phyloP scores from a whole-genome alignment of 2,329 filamentous ascomycete genomes.

The Penicillium concentricum region DNA sequence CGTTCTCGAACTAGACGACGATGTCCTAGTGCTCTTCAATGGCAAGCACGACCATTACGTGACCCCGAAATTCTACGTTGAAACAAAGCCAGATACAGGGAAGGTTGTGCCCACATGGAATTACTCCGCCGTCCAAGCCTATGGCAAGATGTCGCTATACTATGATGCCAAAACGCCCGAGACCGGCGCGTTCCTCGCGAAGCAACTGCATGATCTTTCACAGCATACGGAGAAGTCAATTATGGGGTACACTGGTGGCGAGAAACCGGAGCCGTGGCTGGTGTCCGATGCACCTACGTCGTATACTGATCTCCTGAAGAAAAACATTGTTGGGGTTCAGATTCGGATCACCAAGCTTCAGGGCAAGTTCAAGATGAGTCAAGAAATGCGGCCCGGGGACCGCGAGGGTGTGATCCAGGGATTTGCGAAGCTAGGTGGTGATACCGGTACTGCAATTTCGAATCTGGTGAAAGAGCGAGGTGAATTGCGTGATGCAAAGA shows the following conservation, averaged over 20 bases:
- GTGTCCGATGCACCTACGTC: constrained; percentile 58
- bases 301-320: constrained; percentile 58
- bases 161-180: constrained; percentile 49
- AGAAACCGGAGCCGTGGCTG: constrained; percentile 56
- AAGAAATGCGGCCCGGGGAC: constrained; percentile 56
- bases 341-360: constrained; percentile 55
- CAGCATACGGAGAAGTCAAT: constrained; percentile 49
- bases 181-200: constrained; percentile 54
- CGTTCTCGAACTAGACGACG: constrained; percentile 40
- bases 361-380: constrained; percentile 67
- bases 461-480: constrained; percentile 20
- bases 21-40: constrained; percentile 64
- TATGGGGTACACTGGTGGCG: constrained; percentile 54
- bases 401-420: constrained; percentile 58
- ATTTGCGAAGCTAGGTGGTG: constrained; percentile 48
- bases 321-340: constrained; percentile 61
- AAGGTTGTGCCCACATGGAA: constrained; percentile 72
- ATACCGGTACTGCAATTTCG: constrained; percentile 35
- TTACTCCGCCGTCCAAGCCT: constrained; percentile 63
- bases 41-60: constrained; percentile 61
- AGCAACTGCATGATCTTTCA: constrained; percentile 31
- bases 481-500: constrained; percentile 12
- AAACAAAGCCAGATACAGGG: constrained; percentile 61
- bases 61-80: constrained; percentile 62
- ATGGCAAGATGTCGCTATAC: constrained; percentile 57